Conservation (phyloP, 345 rosid species). For the Euphorbia pulcherrima region DNA sequence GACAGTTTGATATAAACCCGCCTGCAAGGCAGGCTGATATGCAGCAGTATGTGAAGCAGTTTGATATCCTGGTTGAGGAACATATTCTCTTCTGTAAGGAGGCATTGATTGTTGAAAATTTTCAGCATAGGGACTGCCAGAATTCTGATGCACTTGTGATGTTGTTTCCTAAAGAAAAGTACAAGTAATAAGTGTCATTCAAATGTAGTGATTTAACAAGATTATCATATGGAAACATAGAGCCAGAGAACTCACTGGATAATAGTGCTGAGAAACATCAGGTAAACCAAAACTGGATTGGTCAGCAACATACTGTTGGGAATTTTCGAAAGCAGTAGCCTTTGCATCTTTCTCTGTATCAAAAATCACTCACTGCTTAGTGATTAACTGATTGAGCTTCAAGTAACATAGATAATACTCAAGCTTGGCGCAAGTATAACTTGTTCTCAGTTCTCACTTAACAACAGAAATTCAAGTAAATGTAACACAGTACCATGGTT, state of each 20-base stretch:
- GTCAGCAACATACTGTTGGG: conserved; percentile 36
- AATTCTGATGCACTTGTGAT: conserved; percentile 45
- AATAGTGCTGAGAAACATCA: conserved; percentile 39
- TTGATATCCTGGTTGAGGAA: too few species aligned
- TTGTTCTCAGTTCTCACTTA: not conserved
- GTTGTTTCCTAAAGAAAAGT: conserved; percentile 31
- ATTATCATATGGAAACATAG: conserved; percentile 2
- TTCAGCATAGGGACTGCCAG: conserved; percentile 48
- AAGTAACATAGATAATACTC: conserved; percentile 1
- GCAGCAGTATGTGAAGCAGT: conserved; percentile 44
- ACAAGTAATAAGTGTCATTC: conserved; percentile 7
- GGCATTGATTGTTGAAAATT: conserved; percentile 53
- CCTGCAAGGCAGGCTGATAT: conserved; percentile 28
- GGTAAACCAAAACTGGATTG: conserved; percentile 29
- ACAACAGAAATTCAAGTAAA: not conserved
- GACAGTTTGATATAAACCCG: conserved; percentile 12
- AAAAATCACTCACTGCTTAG: conserved; percentile 7
- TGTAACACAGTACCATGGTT: not conserved
- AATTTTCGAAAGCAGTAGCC: conserved; percentile 31
- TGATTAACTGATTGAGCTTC: not conserved
- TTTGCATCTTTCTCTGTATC: conserved; percentile 52
- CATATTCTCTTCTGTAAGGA: conserved; percentile 49
- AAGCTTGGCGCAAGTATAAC: not conserved
- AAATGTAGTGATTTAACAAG: conserved; percentile 7
- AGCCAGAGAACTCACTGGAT: conserved; percentile 36